Evolutionary conservation across 805 yeast species (phyloP), one percentile per base, ranked within the genome.

Genomic region (Kluyveromyces starmeri): DNA sequence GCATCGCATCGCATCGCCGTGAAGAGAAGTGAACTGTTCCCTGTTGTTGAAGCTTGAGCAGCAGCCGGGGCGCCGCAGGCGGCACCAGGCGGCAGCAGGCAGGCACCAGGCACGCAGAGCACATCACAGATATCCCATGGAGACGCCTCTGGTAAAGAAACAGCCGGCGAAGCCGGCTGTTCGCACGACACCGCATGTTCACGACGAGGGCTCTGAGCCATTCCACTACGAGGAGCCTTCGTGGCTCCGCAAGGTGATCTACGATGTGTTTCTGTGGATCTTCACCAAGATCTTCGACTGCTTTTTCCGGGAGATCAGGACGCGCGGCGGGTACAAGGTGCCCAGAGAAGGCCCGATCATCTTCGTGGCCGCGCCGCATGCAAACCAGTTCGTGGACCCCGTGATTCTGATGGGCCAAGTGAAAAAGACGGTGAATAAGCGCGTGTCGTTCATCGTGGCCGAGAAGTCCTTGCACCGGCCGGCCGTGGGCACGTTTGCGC

Each of bases 341-440:
- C 81, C 82, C 10, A 65, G 70, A 20, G 58, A 69, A 7, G 96
- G 96, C 0, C 89, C 97, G 0, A 78, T 86, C 7, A 80, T 89
- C 36, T 79, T 92, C 42, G 97, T 92, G 22, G 94, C 92, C 8
- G 98, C 96, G 2, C 97, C 97, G 2, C 98, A 89, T 62, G 94
- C 95, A n/a, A 84, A 84, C 52, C 95, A 84, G 49, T 83, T 82
- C 42, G 75, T 82, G 22, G 83, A 76, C 45, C 89, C 92, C 2
- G 73, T 88, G 32, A 70, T 92, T 34, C 65, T 92, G 30, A 78
- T 84, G 82, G 78, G 82, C 30, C 89, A 82, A 52, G 89, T 83
- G 17, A 72, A 77, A 46, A 64, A 65, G 33, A 75, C 74, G 38
- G 70, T 81, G 2, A 70, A 75, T 6, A 67, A 95, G 41, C 64